Evolutionary conservation across 257 asterid genomes (phyloP).

Genomic region (Asclepias syriaca): DNA sequence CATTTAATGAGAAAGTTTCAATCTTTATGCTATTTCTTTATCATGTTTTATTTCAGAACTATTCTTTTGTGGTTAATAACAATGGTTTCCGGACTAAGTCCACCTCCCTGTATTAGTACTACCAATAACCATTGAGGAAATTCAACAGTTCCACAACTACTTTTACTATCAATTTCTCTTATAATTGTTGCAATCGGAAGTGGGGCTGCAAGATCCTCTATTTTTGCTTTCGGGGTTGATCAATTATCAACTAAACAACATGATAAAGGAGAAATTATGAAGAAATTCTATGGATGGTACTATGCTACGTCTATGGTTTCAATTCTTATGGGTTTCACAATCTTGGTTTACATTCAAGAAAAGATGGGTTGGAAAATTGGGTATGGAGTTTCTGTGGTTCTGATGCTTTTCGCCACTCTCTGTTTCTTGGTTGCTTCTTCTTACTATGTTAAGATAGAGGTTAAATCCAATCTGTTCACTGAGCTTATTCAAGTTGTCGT

Average conservation of each 20-base stretch:
- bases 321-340: conserved; percentile 39
- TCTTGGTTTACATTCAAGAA: conserved; percentile 69
- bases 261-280: conserved; percentile 15
- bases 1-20: too few relatives aligned
- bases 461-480: conserved; percentile 36
- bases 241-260: conserved; percentile 37
- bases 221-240: conserved; percentile 66
- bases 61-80: conserved; percentile 63
- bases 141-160: conserved; percentile 36
- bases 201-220: conserved; percentile 54
- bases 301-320: conserved; percentile 41
- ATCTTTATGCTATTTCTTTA: too few relatives aligned
- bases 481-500: conserved; percentile 44
- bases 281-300: conserved; percentile 61
- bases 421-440: conserved; percentile 49
- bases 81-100: conserved; percentile 50
- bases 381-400: conserved; percentile 47
- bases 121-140: conserved; percentile 21
- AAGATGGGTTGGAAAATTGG: conserved; percentile 71
- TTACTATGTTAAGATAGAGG: conserved; percentile 39
- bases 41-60: too few relatives aligned
- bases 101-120: conserved; percentile 44
- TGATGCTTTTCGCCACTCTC: conserved; percentile 34
- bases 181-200: conserved; percentile 63
- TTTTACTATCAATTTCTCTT: conserved; percentile 36